These are phyloP conservation scores for Candida pseudoglaebosa DNA, from an alignment of 805 yeast species.

Conservation along the genomic window DNA sequence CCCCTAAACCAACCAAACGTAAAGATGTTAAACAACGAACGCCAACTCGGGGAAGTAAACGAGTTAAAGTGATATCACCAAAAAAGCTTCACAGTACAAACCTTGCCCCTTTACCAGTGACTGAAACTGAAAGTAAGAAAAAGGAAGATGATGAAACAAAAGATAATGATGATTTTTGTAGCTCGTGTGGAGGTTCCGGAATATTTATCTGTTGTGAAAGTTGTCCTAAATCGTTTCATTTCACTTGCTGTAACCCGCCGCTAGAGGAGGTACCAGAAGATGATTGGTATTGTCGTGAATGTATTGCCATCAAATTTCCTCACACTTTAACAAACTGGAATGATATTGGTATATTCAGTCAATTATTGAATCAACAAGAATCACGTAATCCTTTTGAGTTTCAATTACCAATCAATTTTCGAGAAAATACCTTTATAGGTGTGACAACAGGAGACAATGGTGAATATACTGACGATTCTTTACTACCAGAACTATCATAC, in stretches of 20 bases:
- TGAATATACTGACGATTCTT: constrained; percentile 55
- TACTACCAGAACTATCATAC: constrained; percentile 48
- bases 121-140: constrained; percentile 4
- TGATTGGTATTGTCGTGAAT: constrained; percentile 84
- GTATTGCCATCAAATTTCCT: constrained; percentile 45
- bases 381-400: constrained; percentile 43
- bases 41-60: constrained; percentile 15
- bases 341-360: constrained; percentile 47
- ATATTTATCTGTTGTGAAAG: constrained; percentile 89
- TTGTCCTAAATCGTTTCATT: constrained; percentile 90
- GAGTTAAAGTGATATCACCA: constrained; percentile 32
- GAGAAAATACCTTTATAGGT: constrained; percentile 65
- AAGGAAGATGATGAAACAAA: constrained; percentile 12
- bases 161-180: constrained; percentile 81
- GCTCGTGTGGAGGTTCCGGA: constrained; percentile 89
- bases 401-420: constrained; percentile 59
- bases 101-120: constrained; percentile 19
- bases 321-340: constrained; percentile 18
- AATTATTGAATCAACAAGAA: constrained; percentile 63
- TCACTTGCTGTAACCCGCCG: constrained; percentile 89
- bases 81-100: constrained; percentile 23
- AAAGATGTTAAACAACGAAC: constrained; percentile 6
- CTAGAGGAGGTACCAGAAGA: constrained; percentile 82
- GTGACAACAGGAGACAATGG: constrained; percentile 66
- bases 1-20: constrained; percentile 9